Conservation (phyloP, 164 flowering plant species). For the Houttuynia cordata region DNA sequence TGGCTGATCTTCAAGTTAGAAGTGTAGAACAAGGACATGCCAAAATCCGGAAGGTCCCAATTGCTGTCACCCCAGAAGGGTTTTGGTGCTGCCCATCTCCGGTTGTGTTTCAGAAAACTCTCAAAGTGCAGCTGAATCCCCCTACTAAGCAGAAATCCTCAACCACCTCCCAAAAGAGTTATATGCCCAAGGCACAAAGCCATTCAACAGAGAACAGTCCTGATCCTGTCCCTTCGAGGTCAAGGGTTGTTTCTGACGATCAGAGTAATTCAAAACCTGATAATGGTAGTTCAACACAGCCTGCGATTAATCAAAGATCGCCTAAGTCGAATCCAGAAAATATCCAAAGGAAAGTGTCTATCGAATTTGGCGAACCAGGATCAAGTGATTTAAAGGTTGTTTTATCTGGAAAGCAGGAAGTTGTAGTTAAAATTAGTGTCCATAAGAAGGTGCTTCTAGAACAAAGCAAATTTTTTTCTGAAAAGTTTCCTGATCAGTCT, state of each 20-base stretch:
- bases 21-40: constrained; percentile 63
- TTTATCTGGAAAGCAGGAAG: constrained; percentile 74
- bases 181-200: constrained; percentile 37
- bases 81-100: constrained; percentile 99
- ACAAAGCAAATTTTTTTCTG: constrained; percentile 54
- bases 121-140: constrained; percentile 43
- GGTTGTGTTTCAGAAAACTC: constrained; percentile 64
- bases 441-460: constrained; percentile 56
- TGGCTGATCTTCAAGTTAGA: constrained; percentile 67
- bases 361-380: constrained; percentile 90
- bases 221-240: constrained; percentile 23
- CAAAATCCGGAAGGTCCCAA: constrained; percentile 81
- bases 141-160: constrained; percentile 47
- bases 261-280: constrained; percentile 25
- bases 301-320: constrained; percentile 34
- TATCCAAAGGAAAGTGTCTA: constrained; percentile 62
- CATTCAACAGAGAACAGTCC: constrained; percentile 33
- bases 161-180: constrained; percentile 31
- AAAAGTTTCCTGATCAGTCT: constrained; percentile 39
- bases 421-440: constrained; percentile 75
- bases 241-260: constrained; percentile 28
- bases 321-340: constrained; percentile 44
- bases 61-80: constrained; percentile 98
- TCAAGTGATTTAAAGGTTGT: constrained; percentile 75
- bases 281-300: constrained; percentile 14